Base-by-base conservation (phyloP, 2,329 filamentous ascomycete genomes). In the Pyrenophora seminiperda region DNA sequence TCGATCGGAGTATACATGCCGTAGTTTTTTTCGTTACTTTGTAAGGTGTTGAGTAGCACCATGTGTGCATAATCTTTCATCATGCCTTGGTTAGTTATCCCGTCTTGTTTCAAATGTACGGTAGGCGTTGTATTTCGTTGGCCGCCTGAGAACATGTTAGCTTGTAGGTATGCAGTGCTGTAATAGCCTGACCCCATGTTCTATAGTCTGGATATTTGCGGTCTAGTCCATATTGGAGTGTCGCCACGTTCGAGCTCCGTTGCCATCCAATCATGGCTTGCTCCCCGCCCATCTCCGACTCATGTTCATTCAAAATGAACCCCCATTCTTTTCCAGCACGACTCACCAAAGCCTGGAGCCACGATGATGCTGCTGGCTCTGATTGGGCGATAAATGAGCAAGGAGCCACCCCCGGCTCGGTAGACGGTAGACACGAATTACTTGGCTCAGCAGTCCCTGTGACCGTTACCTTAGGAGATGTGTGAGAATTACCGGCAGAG, bases 401-500 rank as follows among this genome's bases (percentile, higher is more conserved):
- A 27, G 27, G 15, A 45, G 36, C 38, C 29, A 27, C 48, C 39
- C 48, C 41, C 36, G 32, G 29, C 22, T 30, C 15, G n/a, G n/a
- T n/a, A 40, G 37, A 29, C 41, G 42, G 36, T 42, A 41, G 20
- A 47, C 24, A 22, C 33, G 42, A 33, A 15, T 27, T 29, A 41
- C 22, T 41, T 30, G 32, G 36, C 33, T 27, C 33, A 41, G 17
- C 41, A 45, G 41, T 37, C 42, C 39, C 53, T 55, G 52, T 54
- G 52, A 50, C 48, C 29, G 27, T 17, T 20, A 19, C 18, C n/a
- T 7, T 30, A 41, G 38, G 34, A 41, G 20, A 32, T 20, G 34
- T 41, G n/a, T 14, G 20, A 24, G 31, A 19, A n/a, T 3, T 27
- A 27, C 24, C 24, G 24, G 10, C 24, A 7, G 24, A 27, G 24